phyloP scores from a whole-genome alignment of 1,284 basidiomycete species.

The Lignosus rhinocerotis region DNA sequence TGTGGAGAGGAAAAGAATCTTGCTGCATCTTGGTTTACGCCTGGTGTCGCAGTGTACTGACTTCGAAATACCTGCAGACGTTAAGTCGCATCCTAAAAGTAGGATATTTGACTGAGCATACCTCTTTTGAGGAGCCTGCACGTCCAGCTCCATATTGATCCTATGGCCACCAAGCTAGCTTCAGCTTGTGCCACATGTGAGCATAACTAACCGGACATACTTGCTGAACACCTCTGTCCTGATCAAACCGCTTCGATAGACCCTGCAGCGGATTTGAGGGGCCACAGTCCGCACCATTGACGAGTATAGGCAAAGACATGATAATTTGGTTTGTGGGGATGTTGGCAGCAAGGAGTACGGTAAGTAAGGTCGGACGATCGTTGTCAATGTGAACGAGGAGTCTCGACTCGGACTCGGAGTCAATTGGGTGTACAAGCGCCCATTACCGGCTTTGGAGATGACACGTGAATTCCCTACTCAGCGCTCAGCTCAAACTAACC shows the following conservation, averaged over 20 bases:
- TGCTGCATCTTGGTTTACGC: conserved; percentile 62
- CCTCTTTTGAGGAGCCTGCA: conserved; percentile 60
- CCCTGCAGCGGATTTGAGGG: conserved; percentile 80
- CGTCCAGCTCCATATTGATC: conserved; percentile 62
- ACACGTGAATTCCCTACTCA: neutral
- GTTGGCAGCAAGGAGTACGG: neutral
- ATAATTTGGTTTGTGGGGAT: neutral
- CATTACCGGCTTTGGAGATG: neutral
- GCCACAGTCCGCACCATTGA: conserved; percentile 76
- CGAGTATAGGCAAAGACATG: conserved; percentile 78
- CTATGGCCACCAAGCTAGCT: conserved; percentile 36
- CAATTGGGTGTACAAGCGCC: too few relatives aligned
- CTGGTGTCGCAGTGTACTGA: conserved; percentile 42
- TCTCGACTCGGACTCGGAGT: too few relatives aligned
- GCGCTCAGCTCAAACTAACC: neutral
- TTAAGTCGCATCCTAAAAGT: conserved; percentile 4
- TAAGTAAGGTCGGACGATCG: neutral
- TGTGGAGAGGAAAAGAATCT: conserved; percentile 58
- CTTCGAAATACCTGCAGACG: conserved; percentile 59
- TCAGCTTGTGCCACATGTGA: neutral
- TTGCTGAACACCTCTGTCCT: conserved; percentile 78
- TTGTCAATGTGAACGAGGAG: neutral
- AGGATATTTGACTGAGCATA: conserved; percentile 30
- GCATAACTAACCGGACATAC: conserved; percentile 37
- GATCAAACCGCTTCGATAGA: conserved; percentile 74